These are phyloP conservation scores for Aspergillus luchuensis DNA, from an alignment of 2,329 filamentous ascomycete species.

Conservation along the genomic window DNA sequence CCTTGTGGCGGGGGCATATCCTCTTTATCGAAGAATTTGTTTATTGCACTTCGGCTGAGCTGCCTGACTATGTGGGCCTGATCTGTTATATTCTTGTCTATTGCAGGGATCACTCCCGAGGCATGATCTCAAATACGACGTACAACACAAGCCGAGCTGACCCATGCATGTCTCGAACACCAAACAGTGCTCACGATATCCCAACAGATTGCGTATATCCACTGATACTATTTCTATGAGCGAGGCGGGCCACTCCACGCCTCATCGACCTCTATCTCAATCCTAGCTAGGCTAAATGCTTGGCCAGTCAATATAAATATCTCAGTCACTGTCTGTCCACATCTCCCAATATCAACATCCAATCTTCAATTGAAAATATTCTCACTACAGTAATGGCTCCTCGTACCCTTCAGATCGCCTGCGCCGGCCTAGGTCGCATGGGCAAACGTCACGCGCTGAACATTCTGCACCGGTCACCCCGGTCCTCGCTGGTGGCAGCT, in stretches of 20 bases:
- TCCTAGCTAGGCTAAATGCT: neutral
- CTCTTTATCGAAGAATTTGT: no score
- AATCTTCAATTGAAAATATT: neutral
- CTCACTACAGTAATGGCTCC: neutral
- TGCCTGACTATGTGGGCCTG: no score
- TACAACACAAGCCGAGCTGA: no score
- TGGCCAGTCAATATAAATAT: neutral
- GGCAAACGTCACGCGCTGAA: constrained; percentile 51
- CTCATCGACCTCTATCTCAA: neutral
- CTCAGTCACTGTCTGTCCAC: neutral
- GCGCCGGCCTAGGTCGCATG: constrained; percentile 50
- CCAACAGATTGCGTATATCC: neutral
- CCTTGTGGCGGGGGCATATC: no score
- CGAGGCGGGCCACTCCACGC: neutral
- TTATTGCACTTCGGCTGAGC: no score
- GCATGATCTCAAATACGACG: no score
- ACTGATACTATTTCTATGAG: neutral
- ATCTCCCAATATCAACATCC: neutral
- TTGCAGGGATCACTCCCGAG: no score
- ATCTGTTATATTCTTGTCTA: no score
- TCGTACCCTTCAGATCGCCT: neutral
- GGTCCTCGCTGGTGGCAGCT: constrained; percentile 52
- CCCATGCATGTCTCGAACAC: no score
- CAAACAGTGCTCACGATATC: no score
- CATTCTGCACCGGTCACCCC: constrained; percentile 48